Evolutionary conservation across 2,329 filamentous ascomycete genomes (phyloP), one percentile per base, ranked within the genome.

Genomic region (Immersiporthe knoxdaviesiana): DNA sequence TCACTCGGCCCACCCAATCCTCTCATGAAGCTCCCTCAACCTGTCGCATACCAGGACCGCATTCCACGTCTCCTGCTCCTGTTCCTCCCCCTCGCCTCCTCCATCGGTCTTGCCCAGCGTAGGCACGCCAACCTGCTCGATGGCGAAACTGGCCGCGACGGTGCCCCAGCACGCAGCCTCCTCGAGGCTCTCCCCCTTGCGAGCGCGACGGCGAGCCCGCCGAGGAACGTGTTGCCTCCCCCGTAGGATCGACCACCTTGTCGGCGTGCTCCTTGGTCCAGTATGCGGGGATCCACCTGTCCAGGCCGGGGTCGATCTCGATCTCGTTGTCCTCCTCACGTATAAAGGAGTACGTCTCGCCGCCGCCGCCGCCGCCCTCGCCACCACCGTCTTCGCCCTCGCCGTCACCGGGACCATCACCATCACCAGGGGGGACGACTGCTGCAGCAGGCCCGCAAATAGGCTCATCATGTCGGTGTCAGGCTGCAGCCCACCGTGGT

Each of bases 71-170:
- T 91, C 89, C 30, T n/a, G n/a, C n/a, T 35, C 8, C 35, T 35
- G 35, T 8, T 35, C 35, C 35, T 35, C 35, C 4, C 35, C 35
- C 8, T n/a, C n/a, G n/a, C 75, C 73, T 7, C 83, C 84, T 4
- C 81, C 73, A 11, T 78, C 79, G 65, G 84, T 79, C 62, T 75
- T 75, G 1, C 77, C 81, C 16, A 94, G 76, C 0, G 78, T 78
- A 0, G 95, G 95, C 78, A 97, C 88, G 0, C 96, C 95, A 65
- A 97, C 90, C 79, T 99, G 96, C 80, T 99, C 94, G 75, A 99
- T 97, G 21, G 93, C 93, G 79, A 97, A 96, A 75, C 94, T 94
- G 10, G 96, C 95, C 2, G 93, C 91, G 7, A 98, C 86, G 60
- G 88, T 91, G 5, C 90, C 96, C 88, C 91, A 95, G 0, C 88